phyloP scores from a whole-genome alignment of 768 basidiomycete species.

The Lyophyllum shimeji region DNA sequence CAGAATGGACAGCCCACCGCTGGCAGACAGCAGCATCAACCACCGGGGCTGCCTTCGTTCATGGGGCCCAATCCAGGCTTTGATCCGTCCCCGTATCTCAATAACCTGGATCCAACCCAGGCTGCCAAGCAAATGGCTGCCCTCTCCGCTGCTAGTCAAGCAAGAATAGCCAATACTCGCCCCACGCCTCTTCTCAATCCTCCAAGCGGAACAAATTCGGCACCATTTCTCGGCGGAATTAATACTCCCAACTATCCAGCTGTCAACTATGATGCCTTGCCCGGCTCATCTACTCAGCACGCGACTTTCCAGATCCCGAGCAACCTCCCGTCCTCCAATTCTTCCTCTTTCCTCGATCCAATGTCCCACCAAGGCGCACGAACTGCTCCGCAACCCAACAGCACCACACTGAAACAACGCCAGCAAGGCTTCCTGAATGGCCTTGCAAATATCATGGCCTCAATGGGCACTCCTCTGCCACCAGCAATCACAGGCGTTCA shows the following conservation, averaged over 20 bases:
- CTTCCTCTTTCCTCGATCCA: conserved; percentile 45
- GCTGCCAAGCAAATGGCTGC: conserved; percentile 83
- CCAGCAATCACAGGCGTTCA: conserved; percentile 68
- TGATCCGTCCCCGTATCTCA: conserved; percentile 41
- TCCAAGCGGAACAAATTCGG: conserved; percentile 63
- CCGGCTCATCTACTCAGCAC: conserved; percentile 34
- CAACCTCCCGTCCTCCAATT: conserved; percentile 38
- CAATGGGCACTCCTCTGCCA: conserved; percentile 65
- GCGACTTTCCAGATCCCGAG: conserved; percentile 46
- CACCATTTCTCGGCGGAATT: conserved; percentile 66
- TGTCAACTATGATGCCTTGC: conserved; percentile 43
- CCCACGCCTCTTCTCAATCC: conserved; percentile 30
- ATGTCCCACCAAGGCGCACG: conserved; percentile 39
- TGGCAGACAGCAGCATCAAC: conserved; percentile 25
- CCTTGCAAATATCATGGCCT: conserved; percentile 59
- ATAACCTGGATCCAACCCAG: conserved; percentile 59
- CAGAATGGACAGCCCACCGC: conserved; percentile 40
- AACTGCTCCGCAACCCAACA: conserved; percentile 27
- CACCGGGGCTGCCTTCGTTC: conserved; percentile 30
- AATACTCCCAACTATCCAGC: conserved; percentile 42
- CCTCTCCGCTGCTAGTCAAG: conserved; percentile 61
- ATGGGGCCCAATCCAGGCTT: conserved; percentile 31
- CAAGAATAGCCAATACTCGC: conserved; percentile 55
- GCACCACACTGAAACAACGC: conserved; percentile 47
- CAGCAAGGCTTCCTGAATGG: conserved; percentile 59